Percentiles rank a stretch among this genome's conserved stretches.
These are phyloP conservation scores for Inga leiocalycina DNA, from an alignment of 306 rosid species.

Conservation along the genomic window DNA sequence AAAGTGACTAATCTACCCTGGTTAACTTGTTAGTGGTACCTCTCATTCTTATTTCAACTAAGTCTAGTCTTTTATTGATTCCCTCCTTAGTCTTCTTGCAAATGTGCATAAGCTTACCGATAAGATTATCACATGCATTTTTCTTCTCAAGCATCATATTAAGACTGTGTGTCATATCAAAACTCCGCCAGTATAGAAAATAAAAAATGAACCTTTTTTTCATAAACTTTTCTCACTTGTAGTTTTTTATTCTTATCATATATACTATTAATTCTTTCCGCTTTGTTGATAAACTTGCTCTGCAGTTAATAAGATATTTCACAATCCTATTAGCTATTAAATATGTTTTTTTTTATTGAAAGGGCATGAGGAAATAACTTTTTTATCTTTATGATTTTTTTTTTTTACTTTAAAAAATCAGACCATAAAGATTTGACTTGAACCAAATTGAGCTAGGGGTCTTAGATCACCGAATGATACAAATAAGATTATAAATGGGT, in stretches of 20 bases:
- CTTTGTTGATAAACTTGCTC: no score
- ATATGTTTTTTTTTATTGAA: no score
- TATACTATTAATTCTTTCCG: no score
- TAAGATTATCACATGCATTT: background rate
- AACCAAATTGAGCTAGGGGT: background rate
- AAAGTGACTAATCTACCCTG: background rate
- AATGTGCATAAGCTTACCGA: background rate
- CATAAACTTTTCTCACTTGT: background rate
- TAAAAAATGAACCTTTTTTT: no score
- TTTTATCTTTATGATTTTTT: background rate
- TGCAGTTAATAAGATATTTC: no score
- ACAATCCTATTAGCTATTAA: no score
- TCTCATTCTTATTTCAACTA: no score
- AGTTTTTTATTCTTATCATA: no score
- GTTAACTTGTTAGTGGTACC: background rate
- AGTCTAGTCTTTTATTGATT: background rate
- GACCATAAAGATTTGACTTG: background rate
- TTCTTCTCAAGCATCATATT: no score
- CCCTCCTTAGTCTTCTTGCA: background rate
- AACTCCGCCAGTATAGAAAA: no score
- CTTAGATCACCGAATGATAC: background rate
- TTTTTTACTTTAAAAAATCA: background rate
- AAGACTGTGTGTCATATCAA: no score
- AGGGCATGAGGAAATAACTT: background rate
- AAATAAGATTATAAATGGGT: background rate